phyloP scores from a whole-genome alignment of 352 stramenopile genomes.

The Hyaloperonospora brassicae region DNA sequence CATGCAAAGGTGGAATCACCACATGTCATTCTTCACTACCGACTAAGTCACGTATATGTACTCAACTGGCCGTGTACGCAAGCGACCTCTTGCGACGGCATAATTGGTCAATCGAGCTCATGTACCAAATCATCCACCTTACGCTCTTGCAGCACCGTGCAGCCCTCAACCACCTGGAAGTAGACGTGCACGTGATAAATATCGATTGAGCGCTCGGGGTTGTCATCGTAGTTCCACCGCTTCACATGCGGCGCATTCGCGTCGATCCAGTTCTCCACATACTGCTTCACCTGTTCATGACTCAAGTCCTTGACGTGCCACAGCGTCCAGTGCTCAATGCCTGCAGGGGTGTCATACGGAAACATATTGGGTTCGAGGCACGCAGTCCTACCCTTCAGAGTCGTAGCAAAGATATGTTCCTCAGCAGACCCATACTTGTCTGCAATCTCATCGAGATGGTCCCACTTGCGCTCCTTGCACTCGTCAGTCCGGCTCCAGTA shows the following conservation, averaged over 20 bases:
- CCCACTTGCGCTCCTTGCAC: slow-evolving; percentile 85
- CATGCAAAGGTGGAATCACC: no score
- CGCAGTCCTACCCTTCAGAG: slow-evolving; percentile 71
- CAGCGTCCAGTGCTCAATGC: slow-evolving; percentile 85
- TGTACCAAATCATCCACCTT: slow-evolving; percentile 65
- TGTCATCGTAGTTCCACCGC: slow-evolving; percentile 86
- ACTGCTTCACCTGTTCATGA: slow-evolving; percentile 81
- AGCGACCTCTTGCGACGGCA: slow-evolving; percentile 23
- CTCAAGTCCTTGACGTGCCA: slow-evolving; percentile 73
- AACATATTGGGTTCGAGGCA: slow-evolving; percentile 87
- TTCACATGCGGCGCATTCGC: slow-evolving; percentile 69
- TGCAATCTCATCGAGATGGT: slow-evolving; percentile 76
- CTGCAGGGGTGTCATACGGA: slow-evolving; percentile 81
- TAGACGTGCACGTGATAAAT: slow-evolving; percentile 89
- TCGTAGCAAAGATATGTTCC: slow-evolving; percentile 79
- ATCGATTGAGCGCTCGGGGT: slow-evolving; percentile 81
- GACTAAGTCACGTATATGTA: no score
- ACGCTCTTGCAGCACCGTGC: slow-evolving; percentile 50
- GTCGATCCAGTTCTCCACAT: slow-evolving; percentile 85
- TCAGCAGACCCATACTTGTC: slow-evolving; percentile 69
- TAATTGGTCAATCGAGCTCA: slow-evolving; percentile 50
- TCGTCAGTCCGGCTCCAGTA: slow-evolving; percentile 85
- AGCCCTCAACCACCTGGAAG: slow-evolving; percentile 54
- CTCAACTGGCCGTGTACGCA: neutral
- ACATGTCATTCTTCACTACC: no score